phyloP scores from a whole-genome alignment of 805 yeast species.

The Yamadazyma ubonensis region DNA sequence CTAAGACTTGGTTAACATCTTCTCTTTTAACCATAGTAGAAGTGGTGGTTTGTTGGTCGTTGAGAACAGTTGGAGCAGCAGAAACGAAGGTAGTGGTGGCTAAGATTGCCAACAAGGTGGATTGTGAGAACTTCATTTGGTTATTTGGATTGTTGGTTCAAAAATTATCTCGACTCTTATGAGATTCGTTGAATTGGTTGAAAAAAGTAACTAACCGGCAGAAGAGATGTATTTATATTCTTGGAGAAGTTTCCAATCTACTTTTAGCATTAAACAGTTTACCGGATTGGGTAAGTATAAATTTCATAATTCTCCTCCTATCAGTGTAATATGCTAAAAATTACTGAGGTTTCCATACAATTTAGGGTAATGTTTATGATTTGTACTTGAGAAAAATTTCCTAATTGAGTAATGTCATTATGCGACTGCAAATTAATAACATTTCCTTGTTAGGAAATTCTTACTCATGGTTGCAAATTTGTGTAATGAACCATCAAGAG shows the following conservation, averaged over 20 bases:
- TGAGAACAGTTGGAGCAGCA: slow-evolving; percentile 32
- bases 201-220: slow-evolving; percentile 2
- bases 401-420: slow-evolving; percentile 22
- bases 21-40: slow-evolving; percentile 36
- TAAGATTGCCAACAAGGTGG: slow-evolving; percentile 40
- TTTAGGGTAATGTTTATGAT: slow-evolving; percentile 12
- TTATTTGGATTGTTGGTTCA: not conserved
- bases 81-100: slow-evolving; percentile 36
- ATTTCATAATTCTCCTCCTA: slow-evolving; percentile 5
- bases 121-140: slow-evolving; percentile 40
- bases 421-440: slow-evolving; percentile 1
- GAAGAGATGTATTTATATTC: slow-evolving; percentile 3
- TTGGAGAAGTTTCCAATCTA: not conserved
- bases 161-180: slow-evolving; percentile 1
- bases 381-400: slow-evolving; percentile 18
- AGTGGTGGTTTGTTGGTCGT: slow-evolving; percentile 3
- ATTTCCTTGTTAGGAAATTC: slow-evolving; percentile 22
- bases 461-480: slow-evolving; percentile 5
- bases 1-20: slow-evolving; percentile 34
- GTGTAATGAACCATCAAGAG: not conserved
- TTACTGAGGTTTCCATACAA: not conserved
- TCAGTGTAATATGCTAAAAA: slow-evolving; percentile 6
- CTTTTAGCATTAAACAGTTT: not conserved
- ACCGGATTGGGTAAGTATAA: slow-evolving; percentile 10
- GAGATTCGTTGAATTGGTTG: slow-evolving; percentile 4